phyloP scores from a whole-genome alignment of 2,329 filamentous ascomycete genomes.

The Meredithiella fracta region DNA sequence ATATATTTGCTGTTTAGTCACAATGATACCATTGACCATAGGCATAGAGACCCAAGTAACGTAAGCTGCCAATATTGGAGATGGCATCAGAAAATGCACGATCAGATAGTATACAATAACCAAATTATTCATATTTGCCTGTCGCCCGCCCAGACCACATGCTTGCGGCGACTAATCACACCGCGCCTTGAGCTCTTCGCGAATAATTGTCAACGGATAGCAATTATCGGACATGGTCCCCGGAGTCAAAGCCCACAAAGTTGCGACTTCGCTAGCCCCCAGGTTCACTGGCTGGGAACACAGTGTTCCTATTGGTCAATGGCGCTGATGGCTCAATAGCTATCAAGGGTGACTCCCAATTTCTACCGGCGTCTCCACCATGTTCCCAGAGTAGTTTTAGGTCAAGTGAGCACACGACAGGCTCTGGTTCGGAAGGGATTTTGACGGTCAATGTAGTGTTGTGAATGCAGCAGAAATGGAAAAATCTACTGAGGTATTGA shows the following conservation, averaged over 20 bases:
- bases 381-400: background rate
- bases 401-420: background rate
- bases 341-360: constrained; percentile 1
- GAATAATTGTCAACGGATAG: background rate
- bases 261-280: constrained; percentile 9
- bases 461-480: background rate
- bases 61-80: too few species aligned
- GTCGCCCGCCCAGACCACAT: background rate
- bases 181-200: background rate
- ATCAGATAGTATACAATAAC: too few species aligned
- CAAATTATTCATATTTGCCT: too few species aligned
- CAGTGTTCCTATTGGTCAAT: constrained; percentile 5
- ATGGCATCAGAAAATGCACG: too few species aligned
- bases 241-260: constrained; percentile 1
- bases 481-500: background rate
- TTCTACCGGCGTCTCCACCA: background rate
- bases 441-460: background rate
- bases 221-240: constrained; percentile 6
- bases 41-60: too few species aligned
- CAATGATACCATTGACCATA: too few species aligned
- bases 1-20: too few species aligned
- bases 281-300: background rate
- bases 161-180: background rate
- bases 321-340: background rate
- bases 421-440: constrained; percentile 10